Conservation (phyloP, 148 eudicot genomes). For the Mesembryanthemum crystallinum region DNA sequence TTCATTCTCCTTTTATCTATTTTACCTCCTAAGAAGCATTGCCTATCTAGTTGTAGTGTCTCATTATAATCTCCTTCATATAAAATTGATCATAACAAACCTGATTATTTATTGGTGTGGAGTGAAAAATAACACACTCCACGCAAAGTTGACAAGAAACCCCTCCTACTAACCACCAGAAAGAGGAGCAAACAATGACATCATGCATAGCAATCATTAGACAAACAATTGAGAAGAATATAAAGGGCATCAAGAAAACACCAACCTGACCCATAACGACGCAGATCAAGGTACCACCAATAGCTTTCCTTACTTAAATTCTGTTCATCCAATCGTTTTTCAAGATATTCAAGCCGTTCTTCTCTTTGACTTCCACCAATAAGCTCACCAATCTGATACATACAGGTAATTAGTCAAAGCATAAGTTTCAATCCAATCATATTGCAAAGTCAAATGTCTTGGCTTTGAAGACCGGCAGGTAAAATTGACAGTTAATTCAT, state of each 20-base stretch:
- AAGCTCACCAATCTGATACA: conserved; percentile 87
- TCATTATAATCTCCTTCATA: neutral
- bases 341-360: conserved; percentile 83
- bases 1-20: neutral
- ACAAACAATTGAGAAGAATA: neutral
- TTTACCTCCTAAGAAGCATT: neutral
- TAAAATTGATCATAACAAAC: neutral
- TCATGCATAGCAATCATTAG: neutral
- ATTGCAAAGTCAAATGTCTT: neutral
- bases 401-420: conserved; percentile 6
- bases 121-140: neutral
- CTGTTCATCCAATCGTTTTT: conserved; percentile 69
- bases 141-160: neutral
- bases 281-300: conserved; percentile 99
- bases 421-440: neutral
- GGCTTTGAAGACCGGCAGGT: neutral
- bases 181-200: neutral
- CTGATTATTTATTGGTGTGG: neutral
- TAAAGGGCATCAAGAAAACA: neutral
- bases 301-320: conserved; percentile 82
- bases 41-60: neutral
- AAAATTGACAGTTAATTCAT: neutral
- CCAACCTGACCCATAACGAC: conserved; percentile 98
- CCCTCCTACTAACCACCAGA: neutral
- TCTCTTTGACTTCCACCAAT: conserved; percentile 99